Evolutionary conservation across 257 asterid species (phyloP), one percentile per base, ranked within the genome.

Genomic region (Penstemon eatonii): DNA sequence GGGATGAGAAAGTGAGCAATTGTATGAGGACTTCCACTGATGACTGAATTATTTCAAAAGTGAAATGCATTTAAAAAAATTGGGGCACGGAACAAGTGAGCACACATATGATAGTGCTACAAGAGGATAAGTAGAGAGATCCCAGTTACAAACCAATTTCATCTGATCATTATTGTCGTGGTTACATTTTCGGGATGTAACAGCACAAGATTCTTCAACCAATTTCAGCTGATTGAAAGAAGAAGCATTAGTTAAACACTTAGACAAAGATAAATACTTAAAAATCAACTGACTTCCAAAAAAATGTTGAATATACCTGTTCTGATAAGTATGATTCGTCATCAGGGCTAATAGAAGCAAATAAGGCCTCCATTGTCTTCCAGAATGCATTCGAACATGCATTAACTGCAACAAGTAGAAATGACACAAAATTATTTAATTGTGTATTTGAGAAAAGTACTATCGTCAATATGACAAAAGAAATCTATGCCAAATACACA

Each of bases 311-410:
- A 54, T 45, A 52, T 74, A 93, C 99, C 96, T 93, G 95, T 63
- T 83, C 78, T 3, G 78, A 76, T 61, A 90, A 66, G 81, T 72
- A 85, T 44, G 87, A 79, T 52, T 82, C 83, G 67, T 83, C 92
- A 73, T 89, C 97, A 54, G 78, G 74, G 60, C 91, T 78, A 72
- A 82, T 68, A 67, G 92, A 76, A 71, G 91, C 71, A 86, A 93
- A 93, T 41, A 80, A 78, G 36, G 81, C 68, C 72, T 93, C 99
- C 65, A 83, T 71, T 66, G 83, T 84, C 84, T 85, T 88, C 99
- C 99, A 93, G 78, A 88, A 87, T 66, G 86, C 71, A 69, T 86
- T 84, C 44, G 95, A 82, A 75, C 97, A 90, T 44, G 96, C 93
- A 65, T 57, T 76, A 75, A 80, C 99, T 93, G 86, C 70, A 75